These are phyloP conservation scores for Ganoderma multipileum DNA, from an alignment of 1,284 basidiomycete genomes.

Conservation along the genomic window DNA sequence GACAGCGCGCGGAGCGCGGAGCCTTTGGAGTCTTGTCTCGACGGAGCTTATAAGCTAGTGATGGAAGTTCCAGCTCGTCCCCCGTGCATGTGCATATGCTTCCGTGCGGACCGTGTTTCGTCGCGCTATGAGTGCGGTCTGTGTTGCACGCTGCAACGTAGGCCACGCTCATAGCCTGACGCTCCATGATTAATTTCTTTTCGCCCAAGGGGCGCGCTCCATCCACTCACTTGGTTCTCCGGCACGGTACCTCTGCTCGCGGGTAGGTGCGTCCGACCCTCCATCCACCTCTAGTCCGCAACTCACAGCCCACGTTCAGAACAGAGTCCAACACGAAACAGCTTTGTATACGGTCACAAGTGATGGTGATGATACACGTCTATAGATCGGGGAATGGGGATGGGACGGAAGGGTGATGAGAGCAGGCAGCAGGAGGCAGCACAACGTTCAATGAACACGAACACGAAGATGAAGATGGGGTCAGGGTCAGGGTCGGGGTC, in stretches of 20 bases:
- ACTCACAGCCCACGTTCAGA: background rate
- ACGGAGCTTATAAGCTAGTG: background rate
- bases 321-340: slow-evolving; percentile 1
- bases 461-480: background rate
- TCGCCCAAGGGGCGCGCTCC: too few species aligned
- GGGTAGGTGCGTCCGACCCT: too few species aligned
- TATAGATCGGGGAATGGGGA: slow-evolving; percentile 21
- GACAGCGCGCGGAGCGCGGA: too few species aligned
- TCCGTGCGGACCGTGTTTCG: background rate
- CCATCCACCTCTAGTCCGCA: background rate
- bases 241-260: background rate
- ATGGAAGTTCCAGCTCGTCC: too few species aligned
- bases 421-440: slow-evolving; percentile 1
- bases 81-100: background rate
- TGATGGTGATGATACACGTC: slow-evolving; percentile 30
- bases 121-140: slow-evolving; percentile 2
- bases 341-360: slow-evolving; percentile 16
- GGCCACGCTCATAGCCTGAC: background rate
- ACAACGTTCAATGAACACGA: background rate
- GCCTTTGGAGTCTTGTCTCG: background rate
- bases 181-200: background rate
- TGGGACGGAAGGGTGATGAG: background rate
- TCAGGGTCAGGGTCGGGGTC: background rate
- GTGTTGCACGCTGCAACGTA: background rate
- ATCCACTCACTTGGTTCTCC: background rate